phyloP scores from a whole-genome alignment of 2,329 filamentous ascomycete species.

The Aspergillus sp. region DNA sequence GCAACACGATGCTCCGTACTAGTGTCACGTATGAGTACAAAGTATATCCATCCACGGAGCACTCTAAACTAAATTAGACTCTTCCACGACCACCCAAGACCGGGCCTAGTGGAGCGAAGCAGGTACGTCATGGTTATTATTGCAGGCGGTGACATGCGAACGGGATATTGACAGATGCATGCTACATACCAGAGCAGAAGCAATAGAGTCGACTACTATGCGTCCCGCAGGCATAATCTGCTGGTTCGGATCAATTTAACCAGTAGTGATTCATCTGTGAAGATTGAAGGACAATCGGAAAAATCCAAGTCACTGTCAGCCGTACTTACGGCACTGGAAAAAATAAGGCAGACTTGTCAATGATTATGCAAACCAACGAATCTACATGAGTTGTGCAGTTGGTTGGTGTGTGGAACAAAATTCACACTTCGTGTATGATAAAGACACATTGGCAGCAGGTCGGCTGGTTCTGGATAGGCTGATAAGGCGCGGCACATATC shows the following conservation, averaged over 20 bases:
- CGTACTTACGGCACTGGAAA: neutral
- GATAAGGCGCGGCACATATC: neutral
- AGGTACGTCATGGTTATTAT: neutral
- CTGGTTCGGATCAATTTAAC: no score
- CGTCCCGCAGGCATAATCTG: no score
- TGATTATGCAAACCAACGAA: neutral
- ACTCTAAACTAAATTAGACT: slow-evolving; percentile 1
- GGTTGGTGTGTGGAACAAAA: neutral
- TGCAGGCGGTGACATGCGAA: neutral
- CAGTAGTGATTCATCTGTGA: neutral
- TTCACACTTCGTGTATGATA: neutral
- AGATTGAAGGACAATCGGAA: neutral
- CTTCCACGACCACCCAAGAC: neutral
- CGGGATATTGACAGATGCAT: neutral
- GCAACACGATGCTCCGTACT: neutral
- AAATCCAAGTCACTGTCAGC: neutral
- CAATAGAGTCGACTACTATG: neutral
- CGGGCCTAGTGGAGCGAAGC: neutral
- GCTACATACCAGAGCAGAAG: neutral
- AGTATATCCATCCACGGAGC: neutral
- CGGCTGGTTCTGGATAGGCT: neutral
- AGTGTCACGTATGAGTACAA: neutral
- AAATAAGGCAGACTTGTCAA: neutral
- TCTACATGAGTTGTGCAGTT: neutral
- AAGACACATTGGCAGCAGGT: neutral